Conservation (phyloP, 2,329 filamentous ascomycete species). For the Teratosphaeria nubilosa region DNA sequence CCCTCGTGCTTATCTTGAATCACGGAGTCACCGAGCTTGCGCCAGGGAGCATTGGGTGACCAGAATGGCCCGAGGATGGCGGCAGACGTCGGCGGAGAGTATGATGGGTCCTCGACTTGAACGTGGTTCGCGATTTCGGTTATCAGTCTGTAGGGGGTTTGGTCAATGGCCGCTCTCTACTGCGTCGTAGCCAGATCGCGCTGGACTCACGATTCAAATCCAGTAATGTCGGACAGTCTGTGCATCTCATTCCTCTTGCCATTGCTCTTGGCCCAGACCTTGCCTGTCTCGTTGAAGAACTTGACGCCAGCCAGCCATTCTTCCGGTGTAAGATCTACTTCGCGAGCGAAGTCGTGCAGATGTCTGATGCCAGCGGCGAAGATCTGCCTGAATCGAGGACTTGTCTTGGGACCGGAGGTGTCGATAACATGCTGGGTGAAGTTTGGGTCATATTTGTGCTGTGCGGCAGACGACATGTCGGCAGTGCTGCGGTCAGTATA, state of each 20-base stretch:
- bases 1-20: slow-evolving; percentile 54
- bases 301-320: slow-evolving; percentile 69
- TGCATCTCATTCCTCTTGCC: slow-evolving; percentile 65
- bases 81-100: slow-evolving; percentile 56
- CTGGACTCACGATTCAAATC: slow-evolving; percentile 55
- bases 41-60: slow-evolving; percentile 65
- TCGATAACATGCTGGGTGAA: slow-evolving; percentile 68
- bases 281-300: slow-evolving; percentile 65
- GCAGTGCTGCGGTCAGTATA: neutral
- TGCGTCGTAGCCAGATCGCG: neutral
- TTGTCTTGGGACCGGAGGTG: slow-evolving; percentile 59
- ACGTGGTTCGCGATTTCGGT: slow-evolving; percentile 56
- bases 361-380: slow-evolving; percentile 56
- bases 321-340: slow-evolving; percentile 64
- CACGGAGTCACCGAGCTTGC: slow-evolving; percentile 54
- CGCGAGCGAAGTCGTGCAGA: slow-evolving; percentile 68
- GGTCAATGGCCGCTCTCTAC: neutral
- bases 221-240: slow-evolving; percentile 62
- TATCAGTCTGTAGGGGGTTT: slow-evolving; percentile 39
- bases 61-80: slow-evolving; percentile 71
- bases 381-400: slow-evolving; percentile 54
- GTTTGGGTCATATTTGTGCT: slow-evolving; percentile 55
- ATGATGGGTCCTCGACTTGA: slow-evolving; percentile 49
- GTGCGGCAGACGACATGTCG: neutral
- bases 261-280: slow-evolving; percentile 46